A percentile compares a stretch with the other conserved stretches of the same genome.
Conservation (phyloP, 768 basidiomycete species). For the Hortiboletus campestris region DNA sequence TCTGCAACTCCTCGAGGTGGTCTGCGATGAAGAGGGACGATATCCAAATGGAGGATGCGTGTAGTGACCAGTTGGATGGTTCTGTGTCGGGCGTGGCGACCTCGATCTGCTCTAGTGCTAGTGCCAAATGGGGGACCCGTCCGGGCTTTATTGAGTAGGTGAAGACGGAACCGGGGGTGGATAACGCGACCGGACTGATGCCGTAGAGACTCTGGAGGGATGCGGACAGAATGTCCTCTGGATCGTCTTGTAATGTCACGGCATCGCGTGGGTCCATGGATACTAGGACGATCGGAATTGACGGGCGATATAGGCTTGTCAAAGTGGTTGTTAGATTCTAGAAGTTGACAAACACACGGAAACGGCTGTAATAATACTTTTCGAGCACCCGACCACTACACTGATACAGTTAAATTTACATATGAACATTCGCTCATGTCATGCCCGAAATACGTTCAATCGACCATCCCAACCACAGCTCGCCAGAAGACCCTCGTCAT, state of each 20-base stretch:
- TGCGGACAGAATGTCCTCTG: conserved; percentile 68
- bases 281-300: too few species aligned
- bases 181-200: conserved; percentile 57
- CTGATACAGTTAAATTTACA: not conserved
- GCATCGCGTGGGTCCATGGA: not conserved
- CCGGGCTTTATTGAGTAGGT: conserved; percentile 37
- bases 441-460: conserved; percentile 71
- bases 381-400: too few species aligned
- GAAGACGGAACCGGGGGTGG: conserved; percentile 53
- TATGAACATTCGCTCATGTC: conserved; percentile 1
- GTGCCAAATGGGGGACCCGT: conserved; percentile 14
- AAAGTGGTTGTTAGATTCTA: too few species aligned
- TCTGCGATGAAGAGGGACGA: conserved; percentile 67
- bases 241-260: conserved; percentile 29
- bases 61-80: conserved; percentile 68
- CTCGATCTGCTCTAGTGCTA: conserved; percentile 32
- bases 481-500: conserved; percentile 81
- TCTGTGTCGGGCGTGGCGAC: conserved; percentile 64
- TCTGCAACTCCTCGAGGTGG: conserved; percentile 49
- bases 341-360: not conserved
- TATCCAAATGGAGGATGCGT: conserved; percentile 76
- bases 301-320: too few species aligned
- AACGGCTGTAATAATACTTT: not conserved
- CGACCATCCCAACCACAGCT: conserved; percentile 93
- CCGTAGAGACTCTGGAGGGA: conserved; percentile 64